Conservation (phyloP, 1,139 yeast genomes). For the Diutina siamensis region DNA sequence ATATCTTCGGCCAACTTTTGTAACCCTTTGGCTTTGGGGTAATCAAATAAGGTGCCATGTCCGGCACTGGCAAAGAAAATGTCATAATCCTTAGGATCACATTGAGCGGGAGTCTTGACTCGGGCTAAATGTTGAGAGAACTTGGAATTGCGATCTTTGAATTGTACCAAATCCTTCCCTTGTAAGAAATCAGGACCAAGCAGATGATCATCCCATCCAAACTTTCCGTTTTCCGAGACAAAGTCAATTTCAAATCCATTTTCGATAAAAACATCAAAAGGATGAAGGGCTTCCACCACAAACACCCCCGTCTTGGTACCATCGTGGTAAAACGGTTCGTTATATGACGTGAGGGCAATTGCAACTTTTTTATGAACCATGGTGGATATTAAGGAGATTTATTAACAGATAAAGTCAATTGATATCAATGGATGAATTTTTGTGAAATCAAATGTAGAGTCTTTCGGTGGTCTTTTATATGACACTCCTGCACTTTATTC, state of each 20-base stretch:
- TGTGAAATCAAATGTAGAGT: no score
- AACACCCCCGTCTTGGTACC: slow-evolving; percentile 48
- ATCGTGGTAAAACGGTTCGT: slow-evolving; percentile 40
- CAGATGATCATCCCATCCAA: slow-evolving; percentile 46
- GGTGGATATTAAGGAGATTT: not conserved
- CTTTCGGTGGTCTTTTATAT: no score
- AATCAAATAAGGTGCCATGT: slow-evolving; percentile 51
- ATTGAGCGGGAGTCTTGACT: slow-evolving; percentile 31
- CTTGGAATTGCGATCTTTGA: slow-evolving; percentile 17
- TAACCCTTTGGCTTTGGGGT: slow-evolving; percentile 37
- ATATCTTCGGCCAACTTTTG: slow-evolving; percentile 34
- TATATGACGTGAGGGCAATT: slow-evolving; percentile 39
- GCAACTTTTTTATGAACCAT: slow-evolving; percentile 21
- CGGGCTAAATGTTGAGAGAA: slow-evolving; percentile 23
- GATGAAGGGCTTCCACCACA: slow-evolving; percentile 46
- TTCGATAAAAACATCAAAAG: slow-evolving; percentile 33
- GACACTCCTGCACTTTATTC: no score
- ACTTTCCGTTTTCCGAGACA: slow-evolving; percentile 46
- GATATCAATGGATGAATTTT: no score
- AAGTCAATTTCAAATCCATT: slow-evolving; percentile 42
- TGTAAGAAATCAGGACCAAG: slow-evolving; percentile 8
- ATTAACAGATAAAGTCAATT: not conserved
- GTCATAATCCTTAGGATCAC: slow-evolving; percentile 36
- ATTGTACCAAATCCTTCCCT: not conserved
- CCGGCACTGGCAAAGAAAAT: slow-evolving; percentile 55